Percentiles rank a stretch among this genome's conserved stretches.
phyloP scores from a whole-genome alignment of 1,139 yeast genomes.

The Arxiozyma slooffiae region DNA sequence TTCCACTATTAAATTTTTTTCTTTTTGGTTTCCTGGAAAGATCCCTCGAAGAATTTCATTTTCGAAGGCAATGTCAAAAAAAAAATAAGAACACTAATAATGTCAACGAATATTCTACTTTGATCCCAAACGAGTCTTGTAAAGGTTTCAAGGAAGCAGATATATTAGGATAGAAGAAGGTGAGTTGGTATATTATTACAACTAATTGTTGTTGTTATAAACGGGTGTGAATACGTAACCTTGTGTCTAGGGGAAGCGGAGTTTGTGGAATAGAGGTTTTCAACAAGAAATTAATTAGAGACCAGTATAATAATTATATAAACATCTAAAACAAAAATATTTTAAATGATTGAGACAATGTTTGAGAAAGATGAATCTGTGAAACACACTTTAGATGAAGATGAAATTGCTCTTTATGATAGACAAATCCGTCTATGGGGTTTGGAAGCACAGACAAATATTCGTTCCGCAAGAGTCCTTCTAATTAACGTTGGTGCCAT shows the following conservation, averaged over 20 bases:
- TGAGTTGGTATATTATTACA: not conserved
- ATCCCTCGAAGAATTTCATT: not conserved
- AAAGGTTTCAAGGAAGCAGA: too few species aligned
- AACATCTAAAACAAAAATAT: too few species aligned
- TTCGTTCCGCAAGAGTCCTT: constrained; percentile 64
- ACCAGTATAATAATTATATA: too few species aligned
- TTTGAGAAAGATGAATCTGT: not conserved
- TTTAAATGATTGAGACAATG: not conserved
- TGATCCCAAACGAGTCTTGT: not conserved
- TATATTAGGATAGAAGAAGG: too few species aligned
- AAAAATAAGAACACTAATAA: not conserved
- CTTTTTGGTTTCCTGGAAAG: not conserved
- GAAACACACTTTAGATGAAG: constrained; percentile 32
- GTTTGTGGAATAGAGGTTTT: too few species aligned
- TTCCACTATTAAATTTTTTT: not conserved
- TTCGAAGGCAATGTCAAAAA: too few species aligned
- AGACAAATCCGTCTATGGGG: constrained; percentile 97
- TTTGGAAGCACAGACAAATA: constrained; percentile 75
- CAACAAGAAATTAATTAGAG: not conserved
- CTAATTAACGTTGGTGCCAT: constrained; percentile 60
- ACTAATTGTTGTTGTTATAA: too few species aligned
- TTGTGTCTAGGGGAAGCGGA: not conserved
- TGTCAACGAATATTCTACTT: too few species aligned
- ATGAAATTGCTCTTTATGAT: constrained; percentile 87
- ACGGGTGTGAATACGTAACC: not conserved